phyloP scores from a whole-genome alignment of 257 asterid genomes.

The Solanum stenotomum region DNA sequence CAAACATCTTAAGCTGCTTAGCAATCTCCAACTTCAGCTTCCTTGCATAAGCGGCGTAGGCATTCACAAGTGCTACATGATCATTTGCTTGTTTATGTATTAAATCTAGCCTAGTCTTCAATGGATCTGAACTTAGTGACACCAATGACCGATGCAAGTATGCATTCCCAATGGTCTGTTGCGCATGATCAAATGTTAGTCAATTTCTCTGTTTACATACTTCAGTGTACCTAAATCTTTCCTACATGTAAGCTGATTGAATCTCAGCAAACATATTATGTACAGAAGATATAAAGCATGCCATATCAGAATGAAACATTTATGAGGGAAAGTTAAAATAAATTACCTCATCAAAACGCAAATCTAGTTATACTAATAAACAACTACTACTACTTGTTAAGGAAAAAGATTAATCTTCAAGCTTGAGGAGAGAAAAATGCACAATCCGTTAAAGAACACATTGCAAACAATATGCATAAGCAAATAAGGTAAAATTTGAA shows the following conservation, averaged over 20 bases:
- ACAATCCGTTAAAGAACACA: neutral
- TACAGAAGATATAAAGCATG: neutral
- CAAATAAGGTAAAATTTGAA: neutral
- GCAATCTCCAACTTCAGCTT: conserved; percentile 83
- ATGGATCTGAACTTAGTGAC: conserved; percentile 76
- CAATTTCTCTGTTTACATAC: neutral
- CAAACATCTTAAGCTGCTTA: conserved; percentile 82
- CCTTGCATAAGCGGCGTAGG: conserved; percentile 82
- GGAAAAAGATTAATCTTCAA: neutral
- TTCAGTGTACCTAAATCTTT: neutral
- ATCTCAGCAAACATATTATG: neutral
- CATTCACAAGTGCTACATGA: conserved; percentile 80
- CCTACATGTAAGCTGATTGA: neutral
- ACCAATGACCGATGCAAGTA: conserved; percentile 51
- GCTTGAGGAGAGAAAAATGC: neutral
- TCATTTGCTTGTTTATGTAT: conserved; percentile 73
- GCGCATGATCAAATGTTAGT: conserved; percentile 18
- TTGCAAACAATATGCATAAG: conserved; percentile 1
- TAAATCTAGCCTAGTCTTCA: conserved; percentile 76
- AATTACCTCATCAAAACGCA: neutral
- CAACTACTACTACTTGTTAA: neutral
- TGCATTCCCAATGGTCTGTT: conserved; percentile 48
- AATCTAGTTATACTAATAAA: neutral
- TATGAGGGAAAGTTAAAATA: neutral
- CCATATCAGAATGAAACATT: neutral